Evolutionary conservation across 1,284 basidiomycete genomes (phyloP).

Genomic region (Ceratobasidium sp.): DNA sequence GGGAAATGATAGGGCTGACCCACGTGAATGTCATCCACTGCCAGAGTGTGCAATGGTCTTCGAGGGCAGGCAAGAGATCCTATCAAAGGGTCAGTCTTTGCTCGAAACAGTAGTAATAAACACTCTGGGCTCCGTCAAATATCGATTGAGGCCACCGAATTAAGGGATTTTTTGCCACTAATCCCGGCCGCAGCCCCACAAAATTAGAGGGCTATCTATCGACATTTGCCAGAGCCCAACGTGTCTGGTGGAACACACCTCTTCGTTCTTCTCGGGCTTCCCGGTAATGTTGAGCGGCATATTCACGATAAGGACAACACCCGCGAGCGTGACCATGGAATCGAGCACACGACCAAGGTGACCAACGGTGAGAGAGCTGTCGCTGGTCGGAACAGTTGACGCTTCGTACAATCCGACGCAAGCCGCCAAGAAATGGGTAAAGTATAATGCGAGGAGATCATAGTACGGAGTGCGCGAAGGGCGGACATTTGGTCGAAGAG

Average conservation of each 20-base stretch:
- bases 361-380: background rate
- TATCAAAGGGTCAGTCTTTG: background rate
- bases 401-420: conserved; percentile 26
- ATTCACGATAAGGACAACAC: conserved; percentile 22
- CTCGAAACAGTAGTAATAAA: too few relatives aligned
- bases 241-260: conserved; percentile 16
- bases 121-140: too few relatives aligned
- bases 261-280: conserved; percentile 27
- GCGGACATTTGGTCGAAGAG: conserved; percentile 24
- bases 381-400: background rate
- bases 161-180: too few relatives aligned
- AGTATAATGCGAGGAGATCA: conserved; percentile 30
- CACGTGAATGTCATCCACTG: conserved; percentile 42
- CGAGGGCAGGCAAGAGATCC: conserved; percentile 35
- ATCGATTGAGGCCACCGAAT: too few relatives aligned
- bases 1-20: conserved; percentile 38
- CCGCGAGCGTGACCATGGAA: conserved; percentile 4
- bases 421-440: conserved; percentile 24
- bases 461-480: conserved; percentile 37
- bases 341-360: conserved; percentile 21
- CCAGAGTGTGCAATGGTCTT: conserved; percentile 37
- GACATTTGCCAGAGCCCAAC: too few relatives aligned
- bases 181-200: too few relatives aligned
- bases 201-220: too few relatives aligned
- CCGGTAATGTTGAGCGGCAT: conserved; percentile 29